Evolutionary conservation across 2,329 filamentous ascomycete genomes (phyloP).

Genomic region (Aspergillus ibericus): DNA sequence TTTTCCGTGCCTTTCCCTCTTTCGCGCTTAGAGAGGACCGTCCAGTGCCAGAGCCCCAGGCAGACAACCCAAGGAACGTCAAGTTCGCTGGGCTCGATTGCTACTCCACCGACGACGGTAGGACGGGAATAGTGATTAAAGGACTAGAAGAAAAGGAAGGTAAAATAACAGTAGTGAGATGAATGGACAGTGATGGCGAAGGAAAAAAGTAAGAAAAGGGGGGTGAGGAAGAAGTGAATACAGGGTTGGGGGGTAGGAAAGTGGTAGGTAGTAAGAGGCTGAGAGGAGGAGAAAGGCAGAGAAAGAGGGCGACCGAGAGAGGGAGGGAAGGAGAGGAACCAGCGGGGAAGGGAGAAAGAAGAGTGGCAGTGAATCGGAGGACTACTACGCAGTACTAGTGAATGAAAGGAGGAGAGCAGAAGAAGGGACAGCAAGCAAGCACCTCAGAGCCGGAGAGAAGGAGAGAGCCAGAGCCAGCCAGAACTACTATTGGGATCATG

Average conservation of each 20-base stretch:
- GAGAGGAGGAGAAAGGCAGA: conserved; percentile 18
- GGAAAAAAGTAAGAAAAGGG: conserved; percentile 19
- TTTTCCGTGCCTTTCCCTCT: conserved; percentile 16
- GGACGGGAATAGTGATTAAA: conserved; percentile 10
- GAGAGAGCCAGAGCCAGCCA: not conserved
- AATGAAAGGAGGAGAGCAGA: not conserved
- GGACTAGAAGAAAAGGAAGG: conserved; percentile 12
- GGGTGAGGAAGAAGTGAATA: conserved; percentile 31
- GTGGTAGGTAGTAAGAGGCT: conserved; percentile 21
- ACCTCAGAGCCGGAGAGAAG: not conserved
- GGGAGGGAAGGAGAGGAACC: conserved; percentile 1
- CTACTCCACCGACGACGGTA: not conserved
- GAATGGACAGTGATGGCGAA: conserved; percentile 5
- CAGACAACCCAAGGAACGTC: conserved; percentile 9
- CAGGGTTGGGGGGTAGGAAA: conserved; percentile 15
- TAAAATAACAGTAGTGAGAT: not conserved
- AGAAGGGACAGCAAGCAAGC: not conserved
- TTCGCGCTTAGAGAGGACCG: conserved; percentile 7
- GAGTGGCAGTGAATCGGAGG: not conserved
- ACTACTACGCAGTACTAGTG: not conserved
- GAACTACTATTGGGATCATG: not conserved
- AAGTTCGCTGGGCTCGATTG: not conserved
- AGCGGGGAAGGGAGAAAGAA: not conserved
- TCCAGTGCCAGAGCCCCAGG: conserved; percentile 3
- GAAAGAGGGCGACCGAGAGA: conserved; percentile 16